Evolutionary conservation across 805 yeast species (phyloP), one percentile per base, ranked within the genome.

Genomic region (Suhomyces sp.): DNA sequence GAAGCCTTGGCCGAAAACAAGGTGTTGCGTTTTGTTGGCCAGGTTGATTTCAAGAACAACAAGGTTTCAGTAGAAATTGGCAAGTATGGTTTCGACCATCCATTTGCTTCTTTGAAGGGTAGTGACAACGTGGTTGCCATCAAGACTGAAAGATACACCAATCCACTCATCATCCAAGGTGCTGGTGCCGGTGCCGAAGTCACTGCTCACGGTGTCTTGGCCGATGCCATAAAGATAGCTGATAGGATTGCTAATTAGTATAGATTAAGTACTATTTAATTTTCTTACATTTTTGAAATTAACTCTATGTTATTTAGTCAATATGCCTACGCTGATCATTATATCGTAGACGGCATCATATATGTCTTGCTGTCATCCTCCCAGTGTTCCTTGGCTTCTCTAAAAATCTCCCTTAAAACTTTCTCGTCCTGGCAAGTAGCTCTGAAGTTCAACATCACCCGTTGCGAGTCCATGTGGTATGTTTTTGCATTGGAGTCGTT

Each of bases 151-250:
- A 88, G 99, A 76, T 94, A 94, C 73, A 82, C 87, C 41, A 90
- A 90, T 73, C 99, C 99, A 50, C 80, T 94, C 69, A 87, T 94
- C 57, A 82, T 94, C 63, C 99, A 94, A 80, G 99, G 99, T 74
- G 99, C 99, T 31, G 99, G 96, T 65, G 86, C 86, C 83, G 96
- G 63, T 94, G 85, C 86, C 50, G 86, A 81, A 36, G 85, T 82
- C 46, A 82, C 86, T 49, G 86, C 86, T 46, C 79, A 73, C 55
- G 99, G 99, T 72, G 97, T 94, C 44, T 81, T 94, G 60, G 96
- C 96, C 50, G 99, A 94, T 69, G 86, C 89, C 36, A 81, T 94
- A 68, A 94, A 90, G 79, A 86, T 90, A 62, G 97, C 96, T 44
- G 91, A 92, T 75, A 85, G 97, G 78, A 71, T 90, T 50, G 86